A percentile compares a stretch with the other conserved stretches of the same genome.
Evolutionary conservation across 2,329 filamentous ascomycete genomes (phyloP).

Genomic region (Fusarium burgessii): DNA sequence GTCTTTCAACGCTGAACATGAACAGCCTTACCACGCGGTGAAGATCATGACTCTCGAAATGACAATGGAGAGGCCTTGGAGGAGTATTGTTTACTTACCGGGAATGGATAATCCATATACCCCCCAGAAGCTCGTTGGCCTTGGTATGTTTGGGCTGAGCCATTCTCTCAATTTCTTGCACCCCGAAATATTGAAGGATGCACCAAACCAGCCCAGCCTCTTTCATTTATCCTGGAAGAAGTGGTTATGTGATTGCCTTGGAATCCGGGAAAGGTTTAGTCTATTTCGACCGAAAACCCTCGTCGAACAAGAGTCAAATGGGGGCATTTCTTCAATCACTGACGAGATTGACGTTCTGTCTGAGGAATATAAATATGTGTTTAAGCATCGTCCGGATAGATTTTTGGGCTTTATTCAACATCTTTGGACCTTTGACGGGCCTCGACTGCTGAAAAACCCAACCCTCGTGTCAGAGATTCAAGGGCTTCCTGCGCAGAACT

Average conservation of each 20-base stretch:
- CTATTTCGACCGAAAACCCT: background rate
- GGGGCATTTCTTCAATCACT: background rate
- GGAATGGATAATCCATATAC: slow-evolving; percentile 9
- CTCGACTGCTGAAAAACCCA: background rate
- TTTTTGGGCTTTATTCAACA: slow-evolving; percentile 24
- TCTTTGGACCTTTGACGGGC: slow-evolving; percentile 18
- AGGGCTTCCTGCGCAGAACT: slow-evolving; percentile 4
- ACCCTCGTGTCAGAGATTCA: slow-evolving; percentile 9
- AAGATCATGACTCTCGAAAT: background rate
- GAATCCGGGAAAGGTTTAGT: slow-evolving; percentile 10
- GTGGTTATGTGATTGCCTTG: slow-evolving; percentile 20
- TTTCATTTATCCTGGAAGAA: slow-evolving; percentile 15
- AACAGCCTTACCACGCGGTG: background rate
- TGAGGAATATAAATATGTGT: slow-evolving; percentile 2
- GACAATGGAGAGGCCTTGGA: fast-evolving
- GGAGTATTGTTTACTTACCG: slow-evolving; percentile 10
- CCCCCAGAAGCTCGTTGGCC: slow-evolving; percentile 13
- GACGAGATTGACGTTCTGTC: background rate
- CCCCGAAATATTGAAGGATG: background rate
- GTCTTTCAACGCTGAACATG: background rate
- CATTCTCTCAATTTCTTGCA: slow-evolving; percentile 2
- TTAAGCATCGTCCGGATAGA: slow-evolving; percentile 9
- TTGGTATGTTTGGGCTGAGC: background rate
- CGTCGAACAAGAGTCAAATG: background rate
- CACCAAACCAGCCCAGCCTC: background rate